Percentiles rank a stretch among this genome's conserved stretches.
Evolutionary conservation across 177 flowering plant genomes (phyloP).

Genomic region (Vitis hybrid): DNA sequence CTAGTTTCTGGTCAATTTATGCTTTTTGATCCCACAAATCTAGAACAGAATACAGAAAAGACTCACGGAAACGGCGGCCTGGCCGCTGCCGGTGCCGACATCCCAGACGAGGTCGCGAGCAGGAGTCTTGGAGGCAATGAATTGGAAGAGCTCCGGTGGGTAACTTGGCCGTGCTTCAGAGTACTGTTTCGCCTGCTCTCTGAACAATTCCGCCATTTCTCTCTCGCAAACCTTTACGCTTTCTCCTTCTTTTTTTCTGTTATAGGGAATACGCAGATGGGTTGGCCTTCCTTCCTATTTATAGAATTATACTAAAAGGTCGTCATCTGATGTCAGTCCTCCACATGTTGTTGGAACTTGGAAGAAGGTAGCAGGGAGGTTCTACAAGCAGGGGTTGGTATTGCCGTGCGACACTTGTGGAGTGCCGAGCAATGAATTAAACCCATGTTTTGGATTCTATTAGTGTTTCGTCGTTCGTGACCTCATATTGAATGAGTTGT

Average conservation of each 20-base stretch:
- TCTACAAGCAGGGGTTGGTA: too few relatives aligned
- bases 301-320: background rate
- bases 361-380: too few relatives aligned
- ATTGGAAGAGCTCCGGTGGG: conserved; percentile 34
- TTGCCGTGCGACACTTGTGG: too few relatives aligned
- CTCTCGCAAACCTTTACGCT: background rate
- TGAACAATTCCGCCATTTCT: conserved; percentile 44
- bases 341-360: too few relatives aligned
- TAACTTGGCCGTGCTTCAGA: conserved; percentile 40
- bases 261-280: conserved; percentile 11
- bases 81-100: conserved; percentile 57
- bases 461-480: too few relatives aligned
- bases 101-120: conserved; percentile 46
- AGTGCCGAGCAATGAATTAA: too few relatives aligned
- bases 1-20: too few relatives aligned
- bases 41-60: background rate
- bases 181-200: conserved; percentile 44
- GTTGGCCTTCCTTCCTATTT: background rate
- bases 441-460: too few relatives aligned
- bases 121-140: conserved; percentile 44
- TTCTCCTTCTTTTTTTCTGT: background rate
- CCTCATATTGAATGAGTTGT: too few relatives aligned
- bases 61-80: conserved; percentile 43
- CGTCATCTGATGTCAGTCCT: background rate
- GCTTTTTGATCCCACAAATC: too few relatives aligned